These are phyloP conservation scores for Pelargonium nanum DNA, from an alignment of 345 rosid species.

Conservation along the genomic window DNA sequence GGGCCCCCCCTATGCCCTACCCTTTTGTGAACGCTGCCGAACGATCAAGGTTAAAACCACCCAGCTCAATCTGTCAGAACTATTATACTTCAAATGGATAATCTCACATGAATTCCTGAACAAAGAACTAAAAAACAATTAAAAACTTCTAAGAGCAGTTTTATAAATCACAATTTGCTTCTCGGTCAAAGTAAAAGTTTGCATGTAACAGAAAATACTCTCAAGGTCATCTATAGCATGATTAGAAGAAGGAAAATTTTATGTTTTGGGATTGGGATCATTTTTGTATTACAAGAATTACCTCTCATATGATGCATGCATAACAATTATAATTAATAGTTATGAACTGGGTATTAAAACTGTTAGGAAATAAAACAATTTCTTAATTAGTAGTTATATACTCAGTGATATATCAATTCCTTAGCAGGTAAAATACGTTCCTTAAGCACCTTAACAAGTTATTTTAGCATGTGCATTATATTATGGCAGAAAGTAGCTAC, in stretches of 20 bases:
- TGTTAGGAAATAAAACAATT: no score
- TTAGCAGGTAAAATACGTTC: no score
- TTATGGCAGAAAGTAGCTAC: neutral
- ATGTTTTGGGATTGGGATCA: neutral
- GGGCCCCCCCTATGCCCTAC: neutral
- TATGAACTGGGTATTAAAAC: neutral
- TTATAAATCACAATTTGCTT: neutral
- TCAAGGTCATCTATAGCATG: neutral
- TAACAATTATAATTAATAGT: neutral
- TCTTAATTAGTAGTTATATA: no score
- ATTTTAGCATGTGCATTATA: no score
- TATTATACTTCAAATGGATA: neutral
- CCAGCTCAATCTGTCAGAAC: neutral
- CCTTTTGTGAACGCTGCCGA: neutral
- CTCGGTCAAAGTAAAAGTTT: no score
- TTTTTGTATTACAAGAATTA: neutral
- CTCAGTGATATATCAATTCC: no score
- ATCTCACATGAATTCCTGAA: neutral
- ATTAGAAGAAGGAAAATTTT: neutral
- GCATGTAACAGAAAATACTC: no score
- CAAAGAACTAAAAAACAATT: neutral
- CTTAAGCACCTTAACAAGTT: no score
- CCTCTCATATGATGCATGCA: neutral
- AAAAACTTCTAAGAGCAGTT: neutral
- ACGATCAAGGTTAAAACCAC: neutral